Conservation (phyloP, 257 asterid genomes). For the Gentiana dahurica region DNA sequence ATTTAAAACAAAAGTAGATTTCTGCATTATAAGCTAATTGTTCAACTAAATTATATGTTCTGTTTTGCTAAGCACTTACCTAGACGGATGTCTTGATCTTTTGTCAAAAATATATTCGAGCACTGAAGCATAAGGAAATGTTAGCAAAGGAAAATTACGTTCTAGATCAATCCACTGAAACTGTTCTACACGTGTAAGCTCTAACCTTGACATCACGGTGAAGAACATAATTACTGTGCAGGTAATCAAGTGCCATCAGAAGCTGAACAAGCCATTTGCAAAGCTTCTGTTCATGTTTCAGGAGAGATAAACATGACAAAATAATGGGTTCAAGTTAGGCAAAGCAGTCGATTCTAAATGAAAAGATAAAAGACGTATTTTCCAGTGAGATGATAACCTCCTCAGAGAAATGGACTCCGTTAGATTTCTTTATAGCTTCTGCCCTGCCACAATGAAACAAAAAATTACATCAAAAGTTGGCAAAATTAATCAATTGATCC, state of each 20-base stretch:
- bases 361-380: neutral
- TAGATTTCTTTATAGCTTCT: slow-evolving; percentile 77
- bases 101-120: slow-evolving; percentile 90
- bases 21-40: neutral
- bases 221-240: slow-evolving; percentile 78
- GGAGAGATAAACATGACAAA: slow-evolving; percentile 12
- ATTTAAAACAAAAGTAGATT: neutral
- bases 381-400: slow-evolving; percentile 42
- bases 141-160: slow-evolving; percentile 10
- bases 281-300: slow-evolving; percentile 56
- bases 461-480: slow-evolving; percentile 4
- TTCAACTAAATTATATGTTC: neutral
- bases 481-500: slow-evolving; percentile 1
- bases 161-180: slow-evolving; percentile 1
- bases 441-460: slow-evolving; percentile 43
- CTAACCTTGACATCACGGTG: slow-evolving; percentile 98
- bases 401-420: slow-evolving; percentile 81
- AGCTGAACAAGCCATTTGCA: slow-evolving; percentile 97
- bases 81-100: slow-evolving; percentile 83
- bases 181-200: slow-evolving; percentile 1
- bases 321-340: neutral
- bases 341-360: neutral
- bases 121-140: slow-evolving; percentile 49
- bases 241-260: slow-evolving; percentile 88
- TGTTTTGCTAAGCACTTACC: slow-evolving; percentile 30